These are phyloP conservation scores for Mangifera indica DNA, from an alignment of 345 rosid species.

Conservation along the genomic window DNA sequence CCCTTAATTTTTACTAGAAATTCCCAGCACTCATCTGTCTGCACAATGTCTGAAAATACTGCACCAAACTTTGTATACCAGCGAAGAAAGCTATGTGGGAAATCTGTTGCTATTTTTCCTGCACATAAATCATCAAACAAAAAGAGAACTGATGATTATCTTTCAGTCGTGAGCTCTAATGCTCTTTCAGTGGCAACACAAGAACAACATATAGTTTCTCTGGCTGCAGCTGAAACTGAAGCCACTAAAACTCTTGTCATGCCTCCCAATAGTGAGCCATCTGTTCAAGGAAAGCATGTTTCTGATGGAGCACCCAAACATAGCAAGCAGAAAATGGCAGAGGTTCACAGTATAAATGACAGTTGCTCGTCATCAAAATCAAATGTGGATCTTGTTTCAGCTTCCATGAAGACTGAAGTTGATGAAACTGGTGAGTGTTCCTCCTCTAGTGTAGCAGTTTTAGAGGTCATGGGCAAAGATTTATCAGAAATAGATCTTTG, in stretches of 20 bases:
- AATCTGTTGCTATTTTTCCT: conserved; percentile 28
- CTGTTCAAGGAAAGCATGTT: conserved; percentile 22
- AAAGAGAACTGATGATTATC: conserved; percentile 41
- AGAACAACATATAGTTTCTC: conserved; percentile 33
- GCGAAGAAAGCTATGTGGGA: conserved; percentile 49
- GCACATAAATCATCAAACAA: conserved; percentile 28
- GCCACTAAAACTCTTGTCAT: conserved; percentile 21
- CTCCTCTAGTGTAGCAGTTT: conserved; percentile 52
- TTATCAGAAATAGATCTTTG: conserved; percentile 43
- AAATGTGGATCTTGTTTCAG: conserved; percentile 45
- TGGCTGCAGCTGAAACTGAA: conserved; percentile 21
- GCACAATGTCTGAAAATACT: conserved; percentile 39
- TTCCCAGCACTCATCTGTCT: conserved; percentile 39
- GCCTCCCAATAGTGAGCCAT: conserved; percentile 24
- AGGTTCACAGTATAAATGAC: conserved; percentile 57
- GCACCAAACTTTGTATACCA: conserved; percentile 49
- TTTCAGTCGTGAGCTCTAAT: conserved; percentile 45
- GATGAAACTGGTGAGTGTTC: conserved; percentile 60
- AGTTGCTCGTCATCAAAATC: conserved; percentile 70
- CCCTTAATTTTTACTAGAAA: conserved; percentile 32
- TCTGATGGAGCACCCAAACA: conserved; percentile 37
- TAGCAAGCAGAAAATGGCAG: conserved; percentile 35
- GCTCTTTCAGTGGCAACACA: conserved; percentile 35
- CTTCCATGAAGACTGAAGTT: conserved; percentile 43
- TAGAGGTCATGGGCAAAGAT: conserved; percentile 34